These are phyloP conservation scores for Sanghuangporus baumii DNA, from an alignment of 1,284 basidiomycete genomes.

Conservation along the genomic window DNA sequence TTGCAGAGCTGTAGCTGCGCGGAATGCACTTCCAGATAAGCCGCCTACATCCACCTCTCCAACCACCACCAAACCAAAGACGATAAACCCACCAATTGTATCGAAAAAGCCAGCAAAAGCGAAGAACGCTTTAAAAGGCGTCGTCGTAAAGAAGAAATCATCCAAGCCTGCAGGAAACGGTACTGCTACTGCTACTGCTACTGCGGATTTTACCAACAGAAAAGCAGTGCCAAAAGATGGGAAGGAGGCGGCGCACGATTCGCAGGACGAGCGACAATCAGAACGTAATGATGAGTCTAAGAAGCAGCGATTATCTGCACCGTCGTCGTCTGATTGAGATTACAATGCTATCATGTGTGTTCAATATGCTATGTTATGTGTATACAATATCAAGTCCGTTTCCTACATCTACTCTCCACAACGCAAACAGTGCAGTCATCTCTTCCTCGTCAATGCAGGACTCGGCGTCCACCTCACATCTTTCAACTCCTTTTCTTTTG, in stretches of 20 bases:
- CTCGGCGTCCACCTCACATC: slow-evolving; percentile 78
- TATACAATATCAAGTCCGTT: background rate
- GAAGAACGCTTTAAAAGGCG: slow-evolving; percentile 66
- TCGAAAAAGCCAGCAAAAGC: slow-evolving; percentile 40
- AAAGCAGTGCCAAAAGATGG: slow-evolving; percentile 20
- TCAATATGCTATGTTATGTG: background rate
- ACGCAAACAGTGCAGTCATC: slow-evolving; percentile 14
- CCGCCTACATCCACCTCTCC: slow-evolving; percentile 34
- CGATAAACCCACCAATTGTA: slow-evolving; percentile 20
- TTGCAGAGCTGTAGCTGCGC: slow-evolving; percentile 67
- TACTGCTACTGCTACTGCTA: slow-evolving; percentile 12
- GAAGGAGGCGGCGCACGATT: slow-evolving; percentile 19
- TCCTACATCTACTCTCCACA: slow-evolving; percentile 12
- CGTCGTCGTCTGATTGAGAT: background rate
- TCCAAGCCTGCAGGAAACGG: slow-evolving; percentile 31
- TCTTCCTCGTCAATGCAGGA: slow-evolving; percentile 38
- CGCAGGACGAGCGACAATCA: slow-evolving; percentile 49
- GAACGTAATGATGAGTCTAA: slow-evolving; percentile 12
- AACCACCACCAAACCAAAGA: slow-evolving; percentile 22
- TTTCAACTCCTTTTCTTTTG: slow-evolving; percentile 54
- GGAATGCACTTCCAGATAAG: slow-evolving; percentile 48
- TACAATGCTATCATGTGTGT: background rate
- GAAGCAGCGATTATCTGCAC: slow-evolving; percentile 1
- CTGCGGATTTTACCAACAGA: background rate
- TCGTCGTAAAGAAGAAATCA: slow-evolving; percentile 66